phyloP scores from a whole-genome alignment of 2,329 filamentous ascomycete genomes.

The Ceratocystis variospora region DNA sequence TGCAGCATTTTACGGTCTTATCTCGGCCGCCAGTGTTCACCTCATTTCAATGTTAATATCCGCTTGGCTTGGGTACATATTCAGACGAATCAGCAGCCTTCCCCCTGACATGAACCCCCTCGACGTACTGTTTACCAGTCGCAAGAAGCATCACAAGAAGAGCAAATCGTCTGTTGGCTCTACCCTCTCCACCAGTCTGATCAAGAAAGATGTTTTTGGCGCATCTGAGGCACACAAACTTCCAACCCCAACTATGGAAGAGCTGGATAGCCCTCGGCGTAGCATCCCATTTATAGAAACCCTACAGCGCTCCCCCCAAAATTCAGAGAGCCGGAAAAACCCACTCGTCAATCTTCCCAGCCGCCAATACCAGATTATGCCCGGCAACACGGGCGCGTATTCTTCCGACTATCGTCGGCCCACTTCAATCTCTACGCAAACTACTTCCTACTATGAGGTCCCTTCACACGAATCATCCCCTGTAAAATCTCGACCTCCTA shows the following conservation, averaged over 20 bases:
- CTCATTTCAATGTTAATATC: slow-evolving; percentile 55
- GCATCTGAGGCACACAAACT: slow-evolving; percentile 12
- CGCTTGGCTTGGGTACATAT: slow-evolving; percentile 61
- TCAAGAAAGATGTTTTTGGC: slow-evolving; percentile 15
- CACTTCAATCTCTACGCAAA: slow-evolving; percentile 24
- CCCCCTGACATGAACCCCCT: slow-evolving; percentile 94
- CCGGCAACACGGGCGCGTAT: slow-evolving; percentile 24
- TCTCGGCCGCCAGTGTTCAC: slow-evolving; percentile 53
- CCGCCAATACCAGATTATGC: slow-evolving; percentile 40
- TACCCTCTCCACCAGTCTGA: slow-evolving; percentile 21
- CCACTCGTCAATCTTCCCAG: slow-evolving; percentile 42
- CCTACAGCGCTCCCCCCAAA: slow-evolving; percentile 48
- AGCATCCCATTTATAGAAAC: slow-evolving; percentile 72
- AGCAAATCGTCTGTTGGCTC: slow-evolving; percentile 48
- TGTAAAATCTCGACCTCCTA: slow-evolving; percentile 7
- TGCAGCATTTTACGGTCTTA: slow-evolving; percentile 54
- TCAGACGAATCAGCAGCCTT: slow-evolving; percentile 66
- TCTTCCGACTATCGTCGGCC: slow-evolving; percentile 11
- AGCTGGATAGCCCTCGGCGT: slow-evolving; percentile 27
- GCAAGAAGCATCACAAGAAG: slow-evolving; percentile 53
- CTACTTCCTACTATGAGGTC: slow-evolving; percentile 38
- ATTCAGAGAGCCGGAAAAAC: slow-evolving; percentile 34
- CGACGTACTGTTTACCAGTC: slow-evolving; percentile 69
- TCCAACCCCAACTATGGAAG: slow-evolving; percentile 11
- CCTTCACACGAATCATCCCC: slow-evolving; percentile 30